phyloP scores from a whole-genome alignment of 148 eudicot species.

The Salicornia ramosissima region DNA sequence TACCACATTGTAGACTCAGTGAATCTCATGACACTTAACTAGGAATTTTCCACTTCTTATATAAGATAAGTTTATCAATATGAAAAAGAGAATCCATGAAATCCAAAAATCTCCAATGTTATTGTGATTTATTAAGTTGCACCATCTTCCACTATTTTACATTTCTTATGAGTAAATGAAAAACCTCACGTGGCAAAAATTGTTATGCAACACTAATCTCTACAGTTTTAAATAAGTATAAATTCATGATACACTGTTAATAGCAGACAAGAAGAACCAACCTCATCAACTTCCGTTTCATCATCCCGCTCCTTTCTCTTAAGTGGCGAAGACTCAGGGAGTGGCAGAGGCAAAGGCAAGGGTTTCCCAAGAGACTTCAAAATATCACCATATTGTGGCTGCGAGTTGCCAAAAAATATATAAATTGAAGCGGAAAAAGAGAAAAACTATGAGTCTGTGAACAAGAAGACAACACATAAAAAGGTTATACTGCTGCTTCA shows the following conservation, averaged over 20 bases:
- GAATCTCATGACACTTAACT: no score
- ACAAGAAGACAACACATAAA: background rate
- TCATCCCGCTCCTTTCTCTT: conserved; percentile 34
- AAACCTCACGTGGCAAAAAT: background rate
- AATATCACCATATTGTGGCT: conserved; percentile 49
- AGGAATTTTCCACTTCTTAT: no score
- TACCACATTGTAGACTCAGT: no score
- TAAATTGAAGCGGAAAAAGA: background rate
- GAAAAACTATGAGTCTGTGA: background rate
- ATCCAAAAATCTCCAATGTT: no score
- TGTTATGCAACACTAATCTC: background rate
- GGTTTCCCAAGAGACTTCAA: conserved; percentile 55
- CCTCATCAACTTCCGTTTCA: conserved; percentile 51
- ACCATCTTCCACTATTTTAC: no score
- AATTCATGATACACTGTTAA: background rate
- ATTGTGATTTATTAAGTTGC: no score
- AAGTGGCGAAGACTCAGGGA: conserved; percentile 29
- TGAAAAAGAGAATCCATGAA: no score
- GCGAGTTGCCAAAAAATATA: conserved; percentile 5
- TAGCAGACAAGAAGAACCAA: conserved; percentile 20
- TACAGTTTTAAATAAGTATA: conserved; percentile 1
- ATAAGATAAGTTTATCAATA: no score
- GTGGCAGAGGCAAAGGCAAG: conserved; percentile 42
- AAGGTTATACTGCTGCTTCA: background rate
- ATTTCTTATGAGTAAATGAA: background rate